Percentiles rank a stretch among this genome's conserved stretches.
These are phyloP conservation scores for Rhizoctonia solani DNA, from an alignment of 1,284 basidiomycete species.

Conservation along the genomic window DNA sequence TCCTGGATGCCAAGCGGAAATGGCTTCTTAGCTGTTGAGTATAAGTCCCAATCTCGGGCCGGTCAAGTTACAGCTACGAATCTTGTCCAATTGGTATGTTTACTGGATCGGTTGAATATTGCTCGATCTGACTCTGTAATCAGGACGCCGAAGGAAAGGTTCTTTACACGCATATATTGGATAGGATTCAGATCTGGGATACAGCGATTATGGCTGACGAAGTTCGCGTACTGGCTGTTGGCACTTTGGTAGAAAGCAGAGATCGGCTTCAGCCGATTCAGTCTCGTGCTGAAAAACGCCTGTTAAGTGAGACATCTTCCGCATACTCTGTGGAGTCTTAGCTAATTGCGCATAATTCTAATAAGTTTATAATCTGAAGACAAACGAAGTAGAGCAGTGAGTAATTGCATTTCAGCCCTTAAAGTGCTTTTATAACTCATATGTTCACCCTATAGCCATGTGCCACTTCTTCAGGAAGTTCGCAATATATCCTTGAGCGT, in stretches of 20 bases:
- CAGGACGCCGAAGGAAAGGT: slow-evolving; percentile 59
- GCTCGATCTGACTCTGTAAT: not conserved
- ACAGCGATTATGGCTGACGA: slow-evolving; percentile 73
- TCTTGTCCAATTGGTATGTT: slow-evolving; percentile 15
- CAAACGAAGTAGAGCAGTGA: slow-evolving; percentile 67
- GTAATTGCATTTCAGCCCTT: slow-evolving; percentile 39
- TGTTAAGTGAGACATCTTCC: slow-evolving; percentile 60
- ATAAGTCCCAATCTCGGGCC: slow-evolving; percentile 1
- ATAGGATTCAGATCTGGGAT: slow-evolving; percentile 69
- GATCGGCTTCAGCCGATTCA: slow-evolving; percentile 71
- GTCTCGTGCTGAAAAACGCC: slow-evolving; percentile 73
- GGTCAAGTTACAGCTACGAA: not conserved
- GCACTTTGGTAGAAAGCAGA: slow-evolving; percentile 63
- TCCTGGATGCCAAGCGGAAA: slow-evolving; percentile 72
- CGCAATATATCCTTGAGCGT: slow-evolving; percentile 69
- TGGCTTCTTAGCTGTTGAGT: slow-evolving; percentile 46
- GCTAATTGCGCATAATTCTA: not conserved
- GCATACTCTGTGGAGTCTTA: not conserved
- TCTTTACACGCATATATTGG: slow-evolving; percentile 57
- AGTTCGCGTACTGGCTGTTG: slow-evolving; percentile 63
- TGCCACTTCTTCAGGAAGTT: slow-evolving; percentile 77
- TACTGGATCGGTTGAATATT: not conserved
- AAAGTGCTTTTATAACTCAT: not conserved
- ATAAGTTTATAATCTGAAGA: slow-evolving; percentile 71
- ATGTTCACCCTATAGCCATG: slow-evolving; percentile 55